Evolutionary conservation across 345 rosid species (phyloP), one percentile per base, ranked within the genome.

Genomic region (Gossypium stocksii): DNA sequence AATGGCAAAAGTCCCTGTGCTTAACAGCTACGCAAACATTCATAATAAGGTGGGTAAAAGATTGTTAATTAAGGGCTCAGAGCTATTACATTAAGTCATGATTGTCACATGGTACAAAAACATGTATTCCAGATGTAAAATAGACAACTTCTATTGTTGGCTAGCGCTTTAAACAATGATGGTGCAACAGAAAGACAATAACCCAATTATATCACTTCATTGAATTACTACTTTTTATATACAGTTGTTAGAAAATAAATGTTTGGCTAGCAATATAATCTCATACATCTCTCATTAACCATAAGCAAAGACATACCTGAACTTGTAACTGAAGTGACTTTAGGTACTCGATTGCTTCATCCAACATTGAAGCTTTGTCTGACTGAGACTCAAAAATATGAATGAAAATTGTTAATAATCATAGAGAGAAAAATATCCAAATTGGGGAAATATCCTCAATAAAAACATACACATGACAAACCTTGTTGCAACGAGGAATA

Each of bases 341-440:
- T 80, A 87, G 73, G 72, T 87, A 87, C 62, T 85, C 88, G 54
- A 87, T 87, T 41, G 90, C 90, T 79, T 87, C 88, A 17, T 87
- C 90, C 57, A 87, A 81, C 88, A 87, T 87, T 20, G 90, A 87
- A 69, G 90, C 90, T 79, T 87, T 87, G 75, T 87, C 90, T 27
- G 85, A 75, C 91, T 87, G 85, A 57, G 77, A 77, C 16, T 61
- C n/a, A 23, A 27, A 58, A 17, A 70, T 16, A 62, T 6, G 38
- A 2, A 61, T 3, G 34, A 2, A 9, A 66, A 1, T 56, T 9
- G 49, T 76, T 25, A 46, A 48, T 13, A 69, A 9, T 3, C 27
- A n/a, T 9, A 22, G 66, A 20, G 44, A 41, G 2, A 53, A 48
- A 25, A 51, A 46, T 51, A 46, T 2, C 11, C 34, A 54, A 54